Evolutionary conservation across 495 filamentous ascomycete genomes (phyloP), one percentile per base, ranked within the genome.

Genomic region (Friedmanniomyces endolithicus): DNA sequence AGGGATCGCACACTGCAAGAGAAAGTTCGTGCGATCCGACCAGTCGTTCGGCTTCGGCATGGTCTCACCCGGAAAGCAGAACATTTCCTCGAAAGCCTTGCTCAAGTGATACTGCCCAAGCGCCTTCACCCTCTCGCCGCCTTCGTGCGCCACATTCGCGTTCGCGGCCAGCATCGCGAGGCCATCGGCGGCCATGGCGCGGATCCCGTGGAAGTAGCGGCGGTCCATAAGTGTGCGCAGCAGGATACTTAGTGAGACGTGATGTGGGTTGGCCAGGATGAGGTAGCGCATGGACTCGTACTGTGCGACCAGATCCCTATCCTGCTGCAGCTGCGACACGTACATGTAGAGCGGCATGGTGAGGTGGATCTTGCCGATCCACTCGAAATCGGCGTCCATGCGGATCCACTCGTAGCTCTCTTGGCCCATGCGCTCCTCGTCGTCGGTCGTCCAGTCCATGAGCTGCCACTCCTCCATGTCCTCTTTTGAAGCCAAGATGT

Each of bases 371-470:
- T 84, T 83, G 70, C 86, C 90, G 37, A 96, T 81, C 92, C 92
- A 99, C 64, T 99, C 92, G 61, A 96, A 96, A 68, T 99, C 92
- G 19, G 90, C 88, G 69, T 99, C 92, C 76, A 97, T 86, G 16
- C 92, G 82, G 56, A 97, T 92, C 92, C 92, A 99, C 67, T 99
- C 92, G 64, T 96, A 99, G 2, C 85, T 92, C 64, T 99, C 92
- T 50, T 88, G 81, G 37, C 88, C 86, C 94, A 99, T 99, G 55
- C 78, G 76, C 8, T 83, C 77, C 64, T 97, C 89, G 12, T 88
- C 84, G 34, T 89, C 85, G 53, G 83, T 80, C 47, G 81, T 79
- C 92, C 92, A 99, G 52, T 96, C 90, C 9, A 77, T 72, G 14
- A 99, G 73, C 35, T 75, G 78, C 94, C 94, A 99, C 45, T 90